A percentile compares a stretch with the other conserved stretches of the same genome.
phyloP scores from a whole-genome alignment of 75 land plant genomes.

The Pinus albicaulis region DNA sequence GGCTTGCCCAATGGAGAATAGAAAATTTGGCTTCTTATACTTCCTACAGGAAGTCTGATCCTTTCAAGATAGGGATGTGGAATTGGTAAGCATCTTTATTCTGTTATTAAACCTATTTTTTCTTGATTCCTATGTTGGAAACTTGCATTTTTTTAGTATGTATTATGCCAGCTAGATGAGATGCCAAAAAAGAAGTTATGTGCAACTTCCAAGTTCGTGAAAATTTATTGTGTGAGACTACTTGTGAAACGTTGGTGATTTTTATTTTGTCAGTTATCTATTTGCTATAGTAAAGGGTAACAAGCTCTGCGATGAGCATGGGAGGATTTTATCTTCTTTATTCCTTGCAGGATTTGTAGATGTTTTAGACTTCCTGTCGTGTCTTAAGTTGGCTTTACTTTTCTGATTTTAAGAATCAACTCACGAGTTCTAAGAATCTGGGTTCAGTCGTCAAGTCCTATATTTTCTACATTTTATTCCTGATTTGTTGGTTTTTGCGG shows the following conservation, averaged over 20 bases:
- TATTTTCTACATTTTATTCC: not conserved
- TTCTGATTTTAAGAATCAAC: not conserved
- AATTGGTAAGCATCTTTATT: slow-evolving; percentile 50
- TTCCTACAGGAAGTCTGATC: slow-evolving; percentile 67
- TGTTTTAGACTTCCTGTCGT: not conserved
- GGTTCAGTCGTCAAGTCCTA: not conserved
- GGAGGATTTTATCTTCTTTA: not conserved
- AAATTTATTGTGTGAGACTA: not conserved
- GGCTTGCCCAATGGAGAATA: slow-evolving; percentile 88
- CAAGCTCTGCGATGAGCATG: not conserved
- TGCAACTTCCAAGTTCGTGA: not conserved
- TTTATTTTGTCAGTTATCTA: not conserved
- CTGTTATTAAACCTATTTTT: not conserved
- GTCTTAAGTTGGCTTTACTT: not conserved
- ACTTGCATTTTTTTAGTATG: not conserved
- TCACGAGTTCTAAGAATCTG: not conserved
- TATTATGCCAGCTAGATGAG: not conserved
- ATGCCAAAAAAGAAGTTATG: not conserved
- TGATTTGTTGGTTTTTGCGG: not conserved
- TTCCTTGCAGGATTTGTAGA: not conserved
- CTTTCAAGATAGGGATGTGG: slow-evolving; percentile 82
- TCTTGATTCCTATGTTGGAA: not conserved
- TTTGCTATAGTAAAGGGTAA: not conserved
- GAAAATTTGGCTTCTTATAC: slow-evolving; percentile 62
- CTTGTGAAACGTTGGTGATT: not conserved